Base-by-base conservation (phyloP, 352 stramenopile genomes). In the Ophiocytium majus region DNA sequence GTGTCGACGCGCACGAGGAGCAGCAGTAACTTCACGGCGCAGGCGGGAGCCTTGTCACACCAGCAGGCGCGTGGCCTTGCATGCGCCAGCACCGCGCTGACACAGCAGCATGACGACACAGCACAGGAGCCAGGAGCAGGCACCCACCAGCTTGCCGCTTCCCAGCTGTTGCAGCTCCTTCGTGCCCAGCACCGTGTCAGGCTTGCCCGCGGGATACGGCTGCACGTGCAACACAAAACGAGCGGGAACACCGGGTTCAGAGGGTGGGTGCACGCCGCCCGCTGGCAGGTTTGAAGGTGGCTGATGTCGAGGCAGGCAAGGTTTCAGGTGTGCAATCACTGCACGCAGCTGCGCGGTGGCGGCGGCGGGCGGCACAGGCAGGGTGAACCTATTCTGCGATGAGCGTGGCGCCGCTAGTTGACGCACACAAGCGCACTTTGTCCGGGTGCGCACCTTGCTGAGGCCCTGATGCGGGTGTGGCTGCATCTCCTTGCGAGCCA, bases 161-260 rank as follows among this genome's bases (percentile, higher is more conserved):
- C 74, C 10, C 19, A 88, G 84, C 43, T 78, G 43, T 35, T 82
- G 19, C n/a, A 86, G 79, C 34, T 88, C 79, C 43, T 82, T 76
- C 63, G 76, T 81, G 35, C 19, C 82, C 50, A 88, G 50, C 19
- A 33, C 57, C 43, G 84, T 85, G 32, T 85, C 75, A 28, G 84
- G 84, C 84, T 82, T 81, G 10, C 84, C 84, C 10, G 84, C 80
- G 37, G 82, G 79, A 63, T 88, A 88, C n/a, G 84, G 84, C 84
- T 88, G 76, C 10, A 66, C 33, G 36, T 43, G 49, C 50, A 49
- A 14, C n/a, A 43, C 10, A 31, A 34, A 36, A 83, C 34, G 49
- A 10, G 63, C n/a, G 0, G 23, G 31, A n/a, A 31, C 1, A 64
- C n/a, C 19, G 0, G 57, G 63, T 76, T 33, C 49, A 81, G 0